Evolutionary conservation across 2,329 filamentous ascomycete species (phyloP).

Genomic region (Cordyceps pruinosa): DNA sequence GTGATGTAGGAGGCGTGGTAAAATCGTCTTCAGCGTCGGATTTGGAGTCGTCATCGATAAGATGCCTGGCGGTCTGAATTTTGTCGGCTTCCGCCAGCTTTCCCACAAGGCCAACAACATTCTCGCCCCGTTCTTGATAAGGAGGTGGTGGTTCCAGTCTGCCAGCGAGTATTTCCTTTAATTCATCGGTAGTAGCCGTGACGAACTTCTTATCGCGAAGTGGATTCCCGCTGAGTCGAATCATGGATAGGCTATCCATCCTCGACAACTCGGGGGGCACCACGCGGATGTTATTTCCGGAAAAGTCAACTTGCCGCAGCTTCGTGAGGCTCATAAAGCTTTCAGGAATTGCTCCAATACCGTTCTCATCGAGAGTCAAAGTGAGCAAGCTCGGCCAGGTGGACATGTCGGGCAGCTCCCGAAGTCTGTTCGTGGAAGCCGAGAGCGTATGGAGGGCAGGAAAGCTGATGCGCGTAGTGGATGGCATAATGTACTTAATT

Average conservation of each 20-base stretch:
- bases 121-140: conserved; percentile 27
- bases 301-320: conserved; percentile 73
- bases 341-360: conserved; percentile 64
- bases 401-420: conserved; percentile 64
- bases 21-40: conserved; percentile 50
- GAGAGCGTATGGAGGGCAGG: conserved; percentile 68
- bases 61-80: conserved; percentile 8
- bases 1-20: conserved; percentile 50
- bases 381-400: conserved; percentile 67
- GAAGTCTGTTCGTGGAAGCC: conserved; percentile 75
- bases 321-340: conserved; percentile 63
- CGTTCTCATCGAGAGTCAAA: conserved; percentile 75
- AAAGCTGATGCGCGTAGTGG: conserved; percentile 46
- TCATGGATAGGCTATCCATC: conserved; percentile 70
- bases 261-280: conserved; percentile 69
- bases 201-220: conserved; percentile 81
- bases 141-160: conserved; percentile 54
- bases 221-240: conserved; percentile 83
- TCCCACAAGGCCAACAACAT: conserved; percentile 17
- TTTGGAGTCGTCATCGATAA: conserved; percentile 33
- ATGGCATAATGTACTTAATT: conserved; percentile 47
- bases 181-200: conserved; percentile 69
- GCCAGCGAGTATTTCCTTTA: conserved; percentile 66
- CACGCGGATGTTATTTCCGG: conserved; percentile 71
- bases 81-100: conserved; percentile 28